phyloP scores from a whole-genome alignment of 1,284 basidiomycete genomes.

The Mycosarcoma mackinlayi region DNA sequence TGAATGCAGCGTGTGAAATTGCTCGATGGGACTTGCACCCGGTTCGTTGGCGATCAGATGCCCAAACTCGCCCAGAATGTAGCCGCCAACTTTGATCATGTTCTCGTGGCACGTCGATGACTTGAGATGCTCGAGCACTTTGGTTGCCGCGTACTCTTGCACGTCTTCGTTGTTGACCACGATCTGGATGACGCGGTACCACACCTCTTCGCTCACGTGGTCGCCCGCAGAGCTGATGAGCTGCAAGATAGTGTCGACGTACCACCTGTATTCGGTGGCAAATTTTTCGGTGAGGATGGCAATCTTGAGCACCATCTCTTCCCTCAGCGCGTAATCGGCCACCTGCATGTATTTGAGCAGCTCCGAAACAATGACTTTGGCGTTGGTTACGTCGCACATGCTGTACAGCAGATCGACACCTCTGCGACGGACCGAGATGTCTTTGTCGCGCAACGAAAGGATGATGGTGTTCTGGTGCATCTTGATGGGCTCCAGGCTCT shows the following conservation, averaged over 20 bases:
- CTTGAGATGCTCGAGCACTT: constrained; percentile 90
- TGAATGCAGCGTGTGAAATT: constrained; percentile 91
- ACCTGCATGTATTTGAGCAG: constrained; percentile 90
- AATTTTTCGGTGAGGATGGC: constrained; percentile 98
- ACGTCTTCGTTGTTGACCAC: constrained; percentile 98
- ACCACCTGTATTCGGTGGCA: constrained; percentile 77
- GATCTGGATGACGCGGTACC: constrained; percentile 98
- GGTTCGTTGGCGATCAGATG: constrained; percentile 95
- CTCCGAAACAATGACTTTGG: constrained; percentile 93
- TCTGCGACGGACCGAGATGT: constrained; percentile 93
- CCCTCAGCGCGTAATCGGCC: constrained; percentile 93
- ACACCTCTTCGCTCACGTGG: constrained; percentile 97
- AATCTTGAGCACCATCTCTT: constrained; percentile 98
- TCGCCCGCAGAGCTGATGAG: constrained; percentile 96
- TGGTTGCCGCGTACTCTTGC: constrained; percentile 86
- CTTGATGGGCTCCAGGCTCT: constrained; percentile 88
- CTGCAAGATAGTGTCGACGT: constrained; percentile 74
- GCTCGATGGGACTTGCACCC: constrained; percentile 91
- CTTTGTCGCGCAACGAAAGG: constrained; percentile 90
- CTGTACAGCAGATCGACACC: constrained; percentile 96
- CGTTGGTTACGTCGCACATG: constrained; percentile 97
- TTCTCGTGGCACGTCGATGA: constrained; percentile 93
- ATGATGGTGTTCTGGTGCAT: constrained; percentile 96
- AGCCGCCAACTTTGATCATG: constrained; percentile 95
- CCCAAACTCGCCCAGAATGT: constrained; percentile 92